Evolutionary conservation across 768 basidiomycete species (phyloP).

Genomic region (Calocybe indica): DNA sequence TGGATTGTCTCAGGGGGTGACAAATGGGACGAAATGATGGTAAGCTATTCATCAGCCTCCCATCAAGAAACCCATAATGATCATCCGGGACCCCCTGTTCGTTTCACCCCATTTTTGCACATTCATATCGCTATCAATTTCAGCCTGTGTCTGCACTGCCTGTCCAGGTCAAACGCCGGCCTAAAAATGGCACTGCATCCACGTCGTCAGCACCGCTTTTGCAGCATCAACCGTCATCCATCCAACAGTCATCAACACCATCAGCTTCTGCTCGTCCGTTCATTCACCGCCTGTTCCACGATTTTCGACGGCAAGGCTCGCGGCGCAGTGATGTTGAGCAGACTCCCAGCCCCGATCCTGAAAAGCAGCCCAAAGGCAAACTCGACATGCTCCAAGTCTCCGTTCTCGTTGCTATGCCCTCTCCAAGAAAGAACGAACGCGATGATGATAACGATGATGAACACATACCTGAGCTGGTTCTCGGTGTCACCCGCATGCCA

Average conservation of each 20-base stretch:
- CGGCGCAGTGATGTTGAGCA: not conserved
- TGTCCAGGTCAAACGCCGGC: slow-evolving; percentile 25
- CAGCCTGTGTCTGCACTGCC: slow-evolving; percentile 36
- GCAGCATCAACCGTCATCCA: slow-evolving; percentile 7
- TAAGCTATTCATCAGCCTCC: slow-evolving; percentile 16
- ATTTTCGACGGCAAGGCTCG: no score
- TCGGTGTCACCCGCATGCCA: slow-evolving; percentile 39
- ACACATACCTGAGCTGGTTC: slow-evolving; percentile 41
- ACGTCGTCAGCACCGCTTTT: slow-evolving; percentile 8
- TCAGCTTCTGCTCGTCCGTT: slow-evolving; percentile 1
- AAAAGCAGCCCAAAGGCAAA: slow-evolving; percentile 8
- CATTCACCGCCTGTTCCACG: not conserved
- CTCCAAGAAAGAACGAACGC: slow-evolving; percentile 14
- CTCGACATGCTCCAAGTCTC: slow-evolving; percentile 44
- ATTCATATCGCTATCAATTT: slow-evolving; percentile 5
- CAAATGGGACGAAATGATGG: slow-evolving; percentile 46
- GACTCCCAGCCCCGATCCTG: slow-evolving; percentile 2
- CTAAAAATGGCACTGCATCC: slow-evolving; percentile 14
- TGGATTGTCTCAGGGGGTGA: slow-evolving; percentile 30
- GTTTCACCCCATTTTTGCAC: slow-evolving; percentile 6
- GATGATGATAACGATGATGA: slow-evolving; percentile 20
- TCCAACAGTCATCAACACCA: slow-evolving; percentile 4
- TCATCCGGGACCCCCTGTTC: not conserved
- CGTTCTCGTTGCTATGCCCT: slow-evolving; percentile 56
- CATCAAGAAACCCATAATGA: not conserved